Percentiles rank a stretch among this genome's conserved stretches.
These are phyloP conservation scores for Gossypium arboreum DNA, from an alignment of 345 rosid species.

Conservation along the genomic window DNA sequence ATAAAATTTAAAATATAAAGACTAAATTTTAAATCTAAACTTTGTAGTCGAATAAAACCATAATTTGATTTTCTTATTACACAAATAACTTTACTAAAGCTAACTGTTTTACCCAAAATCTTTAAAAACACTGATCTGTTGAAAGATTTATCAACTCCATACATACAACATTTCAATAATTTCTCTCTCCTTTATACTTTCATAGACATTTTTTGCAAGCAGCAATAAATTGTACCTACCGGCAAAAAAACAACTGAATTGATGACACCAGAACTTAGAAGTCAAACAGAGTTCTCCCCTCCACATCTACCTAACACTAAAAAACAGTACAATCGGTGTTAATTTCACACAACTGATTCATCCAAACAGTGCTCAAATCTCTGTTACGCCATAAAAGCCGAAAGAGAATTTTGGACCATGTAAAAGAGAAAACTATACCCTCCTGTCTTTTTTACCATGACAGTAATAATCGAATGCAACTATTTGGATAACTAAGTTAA, in stretches of 20 bases:
- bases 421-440: neutral
- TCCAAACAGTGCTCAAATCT: neutral
- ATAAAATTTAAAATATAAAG: too few relatives aligned
- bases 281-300: slow-evolving; percentile 9
- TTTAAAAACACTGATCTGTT: too few relatives aligned
- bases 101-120: too few relatives aligned
- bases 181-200: too few relatives aligned
- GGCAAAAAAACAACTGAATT: slow-evolving; percentile 2
- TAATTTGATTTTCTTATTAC: too few relatives aligned
- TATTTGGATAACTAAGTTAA: neutral
- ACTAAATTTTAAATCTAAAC: too few relatives aligned
- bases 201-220: neutral
- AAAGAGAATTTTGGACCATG: neutral
- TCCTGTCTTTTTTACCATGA: neutral
- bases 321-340: neutral
- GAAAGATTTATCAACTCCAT: neutral
- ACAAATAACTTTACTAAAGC: too few relatives aligned
- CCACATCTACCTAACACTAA: slow-evolving; percentile 20
- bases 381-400: neutral
- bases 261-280: slow-evolving; percentile 5
- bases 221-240: slow-evolving; percentile 14
- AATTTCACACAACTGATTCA: neutral
- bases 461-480: neutral
- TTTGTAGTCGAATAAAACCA: too few relatives aligned
- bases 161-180: too few relatives aligned